These are phyloP conservation scores for Ampelomyces quisqualis DNA, from an alignment of 2,329 filamentous ascomycete species.

Conservation along the genomic window DNA sequence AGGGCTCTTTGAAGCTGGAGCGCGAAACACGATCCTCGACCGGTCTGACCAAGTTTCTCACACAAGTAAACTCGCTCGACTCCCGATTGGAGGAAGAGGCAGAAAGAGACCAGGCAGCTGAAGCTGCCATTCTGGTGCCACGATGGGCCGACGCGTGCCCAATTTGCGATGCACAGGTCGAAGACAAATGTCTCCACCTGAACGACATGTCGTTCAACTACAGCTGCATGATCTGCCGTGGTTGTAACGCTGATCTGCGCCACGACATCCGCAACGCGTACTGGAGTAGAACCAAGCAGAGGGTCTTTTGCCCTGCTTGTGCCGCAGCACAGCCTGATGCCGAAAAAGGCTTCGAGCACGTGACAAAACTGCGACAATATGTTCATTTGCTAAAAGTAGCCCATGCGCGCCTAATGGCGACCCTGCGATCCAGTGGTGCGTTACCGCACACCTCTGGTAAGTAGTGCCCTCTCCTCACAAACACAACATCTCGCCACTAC, in stretches of 20 bases:
- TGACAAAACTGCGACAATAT: constrained; percentile 90
- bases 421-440: constrained; percentile 78
- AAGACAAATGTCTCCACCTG: constrained; percentile 83
- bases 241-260: constrained; percentile 73
- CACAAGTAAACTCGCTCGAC: constrained; percentile 83
- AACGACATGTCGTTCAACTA: constrained; percentile 81
- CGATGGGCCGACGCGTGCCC: constrained; percentile 71
- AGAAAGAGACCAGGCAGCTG: constrained; percentile 44
- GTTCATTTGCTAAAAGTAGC: constrained; percentile 90
- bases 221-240: constrained; percentile 68
- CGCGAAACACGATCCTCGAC: constrained; percentile 73
- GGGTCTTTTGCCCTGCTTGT: constrained; percentile 71
- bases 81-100: constrained; percentile 39
- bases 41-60: constrained; percentile 78
- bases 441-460: constrained; percentile 69
- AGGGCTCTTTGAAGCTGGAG: constrained; percentile 88
- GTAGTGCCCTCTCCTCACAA: constrained; percentile 24
- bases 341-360: constrained; percentile 65
- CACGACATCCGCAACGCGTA: constrained; percentile 67
- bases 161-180: constrained; percentile 80
- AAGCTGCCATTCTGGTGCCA: constrained; percentile 48
- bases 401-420: constrained; percentile 82
- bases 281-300: constrained; percentile 67
- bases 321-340: constrained; percentile 58
- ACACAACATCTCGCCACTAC: constrained; percentile 23